Conservation (phyloP, 495 filamentous ascomycete species). For the Neurospora cerealis region DNA sequence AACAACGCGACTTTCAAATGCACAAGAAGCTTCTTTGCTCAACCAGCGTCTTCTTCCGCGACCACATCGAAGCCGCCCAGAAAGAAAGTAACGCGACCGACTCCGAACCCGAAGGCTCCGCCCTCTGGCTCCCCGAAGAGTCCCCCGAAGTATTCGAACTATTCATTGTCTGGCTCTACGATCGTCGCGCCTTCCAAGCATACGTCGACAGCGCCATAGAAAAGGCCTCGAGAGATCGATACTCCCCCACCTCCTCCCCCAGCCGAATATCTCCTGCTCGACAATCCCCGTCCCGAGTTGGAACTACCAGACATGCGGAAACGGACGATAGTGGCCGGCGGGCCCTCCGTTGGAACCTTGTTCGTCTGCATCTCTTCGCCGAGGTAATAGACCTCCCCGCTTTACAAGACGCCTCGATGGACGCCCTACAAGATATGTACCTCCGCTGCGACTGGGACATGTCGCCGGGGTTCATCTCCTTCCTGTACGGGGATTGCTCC, state of each 20-base stretch:
- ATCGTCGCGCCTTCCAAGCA: slow-evolving; percentile 22
- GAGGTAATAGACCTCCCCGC: slow-evolving; percentile 28
- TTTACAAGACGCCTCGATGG: slow-evolving; percentile 38
- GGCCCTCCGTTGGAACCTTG: slow-evolving; percentile 31
- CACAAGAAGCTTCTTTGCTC: slow-evolving; percentile 29
- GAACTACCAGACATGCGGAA: background rate
- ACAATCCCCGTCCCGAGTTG: background rate
- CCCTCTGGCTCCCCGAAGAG: slow-evolving; percentile 32
- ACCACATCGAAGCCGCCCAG: slow-evolving; percentile 23
- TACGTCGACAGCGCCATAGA: slow-evolving; percentile 29
- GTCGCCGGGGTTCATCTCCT: slow-evolving; percentile 30
- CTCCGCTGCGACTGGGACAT: slow-evolving; percentile 41
- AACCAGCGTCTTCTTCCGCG: slow-evolving; percentile 31
- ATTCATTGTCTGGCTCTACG: slow-evolving; percentile 37
- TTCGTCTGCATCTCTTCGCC: slow-evolving; percentile 38
- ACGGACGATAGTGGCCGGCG: slow-evolving; percentile 10
- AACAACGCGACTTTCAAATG: slow-evolving; percentile 31
- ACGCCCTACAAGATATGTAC: slow-evolving; percentile 39
- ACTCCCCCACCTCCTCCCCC: slow-evolving; percentile 1
- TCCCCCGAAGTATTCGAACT: slow-evolving; percentile 37
- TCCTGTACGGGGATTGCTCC: slow-evolving; percentile 36
- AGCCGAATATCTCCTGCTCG: slow-evolving; percentile 1
- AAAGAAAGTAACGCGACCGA: background rate
- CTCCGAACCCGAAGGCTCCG: slow-evolving; percentile 13
- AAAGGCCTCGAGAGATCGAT: slow-evolving; percentile 8